These are phyloP conservation scores for Conoideocrella luteorostrata DNA, from an alignment of 2,329 filamentous ascomycete genomes.

Conservation along the genomic window DNA sequence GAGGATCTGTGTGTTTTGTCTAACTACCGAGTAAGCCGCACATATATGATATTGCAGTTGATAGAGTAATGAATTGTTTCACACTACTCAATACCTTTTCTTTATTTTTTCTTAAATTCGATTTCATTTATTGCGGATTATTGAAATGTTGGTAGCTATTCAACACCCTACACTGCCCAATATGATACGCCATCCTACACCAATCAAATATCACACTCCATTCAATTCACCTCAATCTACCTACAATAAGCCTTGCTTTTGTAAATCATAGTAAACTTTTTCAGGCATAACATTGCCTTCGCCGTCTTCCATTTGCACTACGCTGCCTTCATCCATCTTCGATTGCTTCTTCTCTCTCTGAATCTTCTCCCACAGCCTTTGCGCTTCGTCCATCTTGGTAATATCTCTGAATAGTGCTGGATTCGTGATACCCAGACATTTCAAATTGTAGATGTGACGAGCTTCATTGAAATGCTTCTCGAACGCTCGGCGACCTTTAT, in stretches of 20 bases:
- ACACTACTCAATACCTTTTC: too few species aligned
- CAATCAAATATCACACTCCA: too few species aligned
- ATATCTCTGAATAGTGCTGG: slow-evolving; percentile 91
- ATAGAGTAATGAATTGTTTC: too few species aligned
- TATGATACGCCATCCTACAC: too few species aligned
- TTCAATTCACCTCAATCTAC: neutral
- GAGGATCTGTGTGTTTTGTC: too few species aligned
- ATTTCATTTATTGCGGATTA: too few species aligned
- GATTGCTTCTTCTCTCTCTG: slow-evolving; percentile 76
- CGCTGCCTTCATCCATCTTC: slow-evolving; percentile 68
- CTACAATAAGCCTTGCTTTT: slow-evolving; percentile 81
- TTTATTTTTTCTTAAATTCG: too few species aligned
- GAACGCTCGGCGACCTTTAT: slow-evolving; percentile 92
- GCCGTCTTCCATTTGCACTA: slow-evolving; percentile 97
- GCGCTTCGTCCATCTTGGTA: slow-evolving; percentile 81
- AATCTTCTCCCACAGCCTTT: slow-evolving; percentile 88
- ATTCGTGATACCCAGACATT: slow-evolving; percentile 89
- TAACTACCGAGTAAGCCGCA: too few species aligned
- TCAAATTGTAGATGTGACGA: slow-evolving; percentile 85
- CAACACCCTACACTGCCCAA: neutral
- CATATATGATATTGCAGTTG: too few species aligned
- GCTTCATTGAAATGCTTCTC: slow-evolving; percentile 98
- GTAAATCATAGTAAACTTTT: slow-evolving; percentile 93
- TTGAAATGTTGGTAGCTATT: too few species aligned
- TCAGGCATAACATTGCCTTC: slow-evolving; percentile 99